These are phyloP conservation scores for Phaeodactylum tricornutum DNA, from an alignment of 108 stramenopile genomes.

Conservation along the genomic window DNA sequence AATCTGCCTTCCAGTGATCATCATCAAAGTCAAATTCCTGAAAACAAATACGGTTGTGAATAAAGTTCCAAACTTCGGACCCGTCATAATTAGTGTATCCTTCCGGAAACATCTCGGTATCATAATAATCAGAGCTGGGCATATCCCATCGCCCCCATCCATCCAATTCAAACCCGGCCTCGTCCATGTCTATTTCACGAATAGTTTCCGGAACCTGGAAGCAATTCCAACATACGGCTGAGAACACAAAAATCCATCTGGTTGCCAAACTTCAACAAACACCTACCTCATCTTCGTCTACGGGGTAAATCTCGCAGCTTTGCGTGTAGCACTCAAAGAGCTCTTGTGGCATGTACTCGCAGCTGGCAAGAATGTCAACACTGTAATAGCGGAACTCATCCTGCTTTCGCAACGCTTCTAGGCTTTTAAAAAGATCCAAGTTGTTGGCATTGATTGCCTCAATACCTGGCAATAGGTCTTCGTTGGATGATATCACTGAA, in stretches of 20 bases:
- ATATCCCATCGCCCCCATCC: slow-evolving; percentile 89
- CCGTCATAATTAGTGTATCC: slow-evolving; percentile 87
- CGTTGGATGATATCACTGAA: slow-evolving; percentile 9
- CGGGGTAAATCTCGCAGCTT: slow-evolving; percentile 85
- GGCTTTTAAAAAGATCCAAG: slow-evolving; percentile 25
- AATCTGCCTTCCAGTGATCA: slow-evolving; percentile 84
- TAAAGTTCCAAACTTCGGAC: slow-evolving; percentile 65
- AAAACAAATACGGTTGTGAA: slow-evolving; percentile 75
- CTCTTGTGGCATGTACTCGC: slow-evolving; percentile 86
- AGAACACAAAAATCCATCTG: not conserved
- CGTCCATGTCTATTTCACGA: slow-evolving; percentile 28
- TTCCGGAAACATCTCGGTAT: slow-evolving; percentile 66
- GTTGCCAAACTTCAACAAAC: not conserved
- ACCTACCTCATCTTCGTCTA: slow-evolving; percentile 75
- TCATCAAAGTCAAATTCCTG: slow-evolving; percentile 54
- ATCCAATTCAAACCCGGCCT: slow-evolving; percentile 73
- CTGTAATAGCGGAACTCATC: slow-evolving; percentile 72
- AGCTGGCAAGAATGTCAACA: slow-evolving; percentile 80
- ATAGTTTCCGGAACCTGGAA: slow-evolving; percentile 40
- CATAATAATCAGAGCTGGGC: slow-evolving; percentile 87
- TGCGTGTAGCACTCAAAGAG: slow-evolving; percentile 80
- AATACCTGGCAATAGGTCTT: slow-evolving; percentile 51
- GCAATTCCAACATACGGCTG: not conserved
- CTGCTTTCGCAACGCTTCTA: slow-evolving; percentile 33
- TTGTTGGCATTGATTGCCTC: slow-evolving; percentile 49